Base-by-base conservation (phyloP, 345 rosid genomes). In the Hirschfeldia incana region DNA sequence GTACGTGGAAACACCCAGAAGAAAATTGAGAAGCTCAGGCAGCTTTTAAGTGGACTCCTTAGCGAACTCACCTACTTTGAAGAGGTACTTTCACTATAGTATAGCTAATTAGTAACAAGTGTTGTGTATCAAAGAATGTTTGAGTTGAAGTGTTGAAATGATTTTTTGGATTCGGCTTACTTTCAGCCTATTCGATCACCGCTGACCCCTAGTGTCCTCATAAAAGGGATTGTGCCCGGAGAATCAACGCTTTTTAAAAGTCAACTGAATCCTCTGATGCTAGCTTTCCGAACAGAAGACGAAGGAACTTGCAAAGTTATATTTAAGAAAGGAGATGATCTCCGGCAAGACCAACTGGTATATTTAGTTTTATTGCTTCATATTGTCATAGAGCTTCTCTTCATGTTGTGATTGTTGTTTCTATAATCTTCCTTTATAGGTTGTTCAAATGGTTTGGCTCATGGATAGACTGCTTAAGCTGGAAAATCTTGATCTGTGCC, bases 341-440 rank as follows among this genome's bases (percentile, higher is more conserved):
- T 95, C 81, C 90, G 98, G 63, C 99, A 95, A 87, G 99, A 95
- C 81, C 99, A 95, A 85, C 85, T 95, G 96, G 99, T 95, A 81
- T 26, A 21, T 29, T 8, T 29, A 26, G 13, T 17, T 34, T 36
- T 51, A 53, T 53, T 74, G 17, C 63, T 42, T 65, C 63, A 65
- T n/a, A 64, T 10, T 10, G 4, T 64, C 5, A 1, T 71, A 17
- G 26, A 30, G 42, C n/a, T 32, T 63, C 27, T 44, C 12, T 61
- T 53, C 69, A 34, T 28, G 58, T 29, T 64, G 32, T 74, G 53
- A 26, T 10, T 30, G 6, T 33, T 8, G 5, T 49, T 15, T 58
- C 1, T 29, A 0, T 26, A 13, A 28, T 9, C 28, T 64, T 11
- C 63, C 63, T 69, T 37, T 0, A 8, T 81, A 95, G 98, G 98